Evolutionary conservation across 371 early-diverging fungal species (phyloP).

Genomic region (Apophysomyces trapeziformis): DNA sequence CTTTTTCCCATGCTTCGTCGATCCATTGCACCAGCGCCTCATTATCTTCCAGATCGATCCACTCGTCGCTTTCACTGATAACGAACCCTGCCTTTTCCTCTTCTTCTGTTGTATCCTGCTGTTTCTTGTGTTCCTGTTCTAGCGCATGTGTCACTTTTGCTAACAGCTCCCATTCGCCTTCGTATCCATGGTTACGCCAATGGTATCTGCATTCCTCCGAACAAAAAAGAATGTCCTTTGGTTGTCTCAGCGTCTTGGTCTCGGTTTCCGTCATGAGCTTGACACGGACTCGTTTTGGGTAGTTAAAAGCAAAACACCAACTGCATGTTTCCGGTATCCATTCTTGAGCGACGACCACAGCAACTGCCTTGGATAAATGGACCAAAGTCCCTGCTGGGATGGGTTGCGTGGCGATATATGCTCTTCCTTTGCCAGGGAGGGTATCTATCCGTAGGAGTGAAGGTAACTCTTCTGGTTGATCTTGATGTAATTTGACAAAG

Average conservation of each 20-base stretch:
- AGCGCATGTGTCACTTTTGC: constrained; percentile 8
- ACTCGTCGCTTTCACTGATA: constrained; percentile 5
- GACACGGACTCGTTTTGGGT: constrained; percentile 40
- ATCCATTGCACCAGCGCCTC: constrained; percentile 20
- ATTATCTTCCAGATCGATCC: constrained; percentile 22
- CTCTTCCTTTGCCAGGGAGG: constrained; percentile 46
- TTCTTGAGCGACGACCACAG: constrained; percentile 42
- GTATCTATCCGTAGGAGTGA: constrained; percentile 9
- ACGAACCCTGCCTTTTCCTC: neutral
- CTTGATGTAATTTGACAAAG: constrained; percentile 22
- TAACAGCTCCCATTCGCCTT: constrained; percentile 18
- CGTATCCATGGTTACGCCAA: constrained; percentile 8
- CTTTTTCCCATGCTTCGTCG: constrained; percentile 30
- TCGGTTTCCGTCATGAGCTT: constrained; percentile 21
- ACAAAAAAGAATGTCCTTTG: constrained; percentile 36
- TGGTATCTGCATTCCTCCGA: constrained; percentile 31
- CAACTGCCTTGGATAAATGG: constrained; percentile 34
- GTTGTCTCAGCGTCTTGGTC: neutral
- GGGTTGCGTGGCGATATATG: constrained; percentile 26
- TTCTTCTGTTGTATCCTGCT: neutral
- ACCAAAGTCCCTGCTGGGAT: constrained; percentile 34
- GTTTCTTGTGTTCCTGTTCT: constrained; percentile 16
- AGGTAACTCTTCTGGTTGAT: constrained; percentile 10
- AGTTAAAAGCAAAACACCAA: constrained; percentile 43
- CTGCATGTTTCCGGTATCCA: constrained; percentile 48